Percentiles rank a stretch among this genome's conserved stretches.
These are phyloP conservation scores for Diutina catenulata DNA, from an alignment of 1,139 yeast genomes.

Conservation along the genomic window DNA sequence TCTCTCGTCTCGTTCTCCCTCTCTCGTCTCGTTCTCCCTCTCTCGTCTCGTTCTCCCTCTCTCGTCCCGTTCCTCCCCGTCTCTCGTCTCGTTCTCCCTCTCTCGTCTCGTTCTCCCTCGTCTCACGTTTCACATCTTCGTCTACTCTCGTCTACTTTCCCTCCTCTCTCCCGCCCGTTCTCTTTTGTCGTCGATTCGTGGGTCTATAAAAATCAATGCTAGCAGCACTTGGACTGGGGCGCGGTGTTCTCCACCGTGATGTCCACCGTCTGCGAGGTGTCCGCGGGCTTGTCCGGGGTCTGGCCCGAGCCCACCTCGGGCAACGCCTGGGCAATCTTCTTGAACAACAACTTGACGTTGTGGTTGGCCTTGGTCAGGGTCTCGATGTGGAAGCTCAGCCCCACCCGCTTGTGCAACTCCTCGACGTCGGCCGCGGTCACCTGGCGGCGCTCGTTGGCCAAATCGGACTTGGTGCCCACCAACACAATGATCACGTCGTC, in stretches of 20 bases:
- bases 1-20: no score
- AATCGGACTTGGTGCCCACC: conserved; percentile 78
- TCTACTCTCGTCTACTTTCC: no score
- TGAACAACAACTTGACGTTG: conserved; percentile 80
- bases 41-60: no score
- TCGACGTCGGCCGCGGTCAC: conserved; percentile 77
- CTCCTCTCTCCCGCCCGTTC: no score
- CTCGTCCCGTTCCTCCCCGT: no score
- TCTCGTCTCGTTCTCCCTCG: no score
- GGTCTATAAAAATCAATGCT: no score
- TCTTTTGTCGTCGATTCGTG: no score
- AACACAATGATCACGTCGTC: conserved; percentile 48
- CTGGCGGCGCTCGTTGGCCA: conserved; percentile 60
- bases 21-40: no score
- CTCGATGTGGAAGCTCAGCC: conserved; percentile 75
- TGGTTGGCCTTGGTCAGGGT: conserved; percentile 94
- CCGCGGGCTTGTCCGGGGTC: conserved; percentile 15
- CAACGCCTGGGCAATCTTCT: conserved; percentile 79
- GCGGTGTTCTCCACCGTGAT: conserved; percentile 22
- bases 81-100: no score
- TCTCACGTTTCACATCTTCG: no score
- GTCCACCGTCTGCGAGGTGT: conserved; percentile 32
- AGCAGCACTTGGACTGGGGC: conserved; percentile 6
- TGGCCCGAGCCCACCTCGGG: conserved; percentile 42
- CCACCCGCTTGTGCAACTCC: conserved; percentile 37